A percentile compares a stretch with the other conserved stretches of the same genome.
Conservation (phyloP, 768 basidiomycete genomes). For the Mycena maculata region DNA sequence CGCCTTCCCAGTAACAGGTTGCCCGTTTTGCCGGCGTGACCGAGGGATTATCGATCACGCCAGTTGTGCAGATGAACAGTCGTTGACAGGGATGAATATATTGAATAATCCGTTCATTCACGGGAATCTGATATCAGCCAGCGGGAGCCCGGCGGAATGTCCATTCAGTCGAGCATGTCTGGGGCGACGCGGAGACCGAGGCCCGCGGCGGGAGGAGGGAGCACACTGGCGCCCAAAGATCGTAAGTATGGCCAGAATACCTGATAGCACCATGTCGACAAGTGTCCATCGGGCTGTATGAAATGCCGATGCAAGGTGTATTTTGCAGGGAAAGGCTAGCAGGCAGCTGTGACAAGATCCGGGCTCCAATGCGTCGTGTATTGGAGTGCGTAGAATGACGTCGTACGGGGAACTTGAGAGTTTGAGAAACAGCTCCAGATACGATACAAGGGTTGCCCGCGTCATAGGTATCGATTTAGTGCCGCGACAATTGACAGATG, state of each 20-base stretch:
- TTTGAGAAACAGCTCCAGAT: background rate
- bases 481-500: slow-evolving; percentile 10
- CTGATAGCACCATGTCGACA: background rate
- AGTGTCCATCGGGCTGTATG: slow-evolving; percentile 2
- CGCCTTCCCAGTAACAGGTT: too few relatives aligned
- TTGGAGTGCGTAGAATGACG: background rate
- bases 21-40: background rate
- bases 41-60: background rate
- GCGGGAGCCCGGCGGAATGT: slow-evolving; percentile 28
- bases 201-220: slow-evolving; percentile 21
- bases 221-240: slow-evolving; percentile 14
- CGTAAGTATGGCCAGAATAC: slow-evolving; percentile 8
- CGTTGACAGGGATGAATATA: slow-evolving; percentile 7
- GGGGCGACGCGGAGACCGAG: slow-evolving; percentile 11
- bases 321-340: background rate
- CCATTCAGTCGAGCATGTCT: too few relatives aligned
- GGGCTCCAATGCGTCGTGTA: background rate
- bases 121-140: too few relatives aligned
- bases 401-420: background rate
- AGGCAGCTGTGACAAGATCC: slow-evolving; percentile 11
- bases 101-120: background rate
- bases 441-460: background rate
- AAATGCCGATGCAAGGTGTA: slow-evolving; percentile 5
- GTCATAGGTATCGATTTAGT: slow-evolving; percentile 2
- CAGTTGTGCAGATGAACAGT: slow-evolving; percentile 1